phyloP scores from a whole-genome alignment of 2,329 filamentous ascomycete genomes.

The Parafenestella ontariensis region DNA sequence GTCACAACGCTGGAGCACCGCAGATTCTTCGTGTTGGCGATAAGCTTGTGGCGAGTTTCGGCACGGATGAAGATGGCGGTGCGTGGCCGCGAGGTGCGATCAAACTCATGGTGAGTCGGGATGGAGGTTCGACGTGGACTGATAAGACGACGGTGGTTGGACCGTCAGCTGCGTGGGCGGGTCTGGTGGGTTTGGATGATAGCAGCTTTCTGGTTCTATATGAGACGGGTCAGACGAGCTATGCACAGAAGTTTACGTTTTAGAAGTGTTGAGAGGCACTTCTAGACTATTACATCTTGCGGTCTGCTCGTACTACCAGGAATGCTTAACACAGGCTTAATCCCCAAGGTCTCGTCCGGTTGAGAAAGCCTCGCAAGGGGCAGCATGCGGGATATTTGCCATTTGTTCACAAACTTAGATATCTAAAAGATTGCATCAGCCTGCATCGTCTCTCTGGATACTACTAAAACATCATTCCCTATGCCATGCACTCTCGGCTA shows the following conservation, averaged over 20 bases:
- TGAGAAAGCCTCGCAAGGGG: too few species aligned
- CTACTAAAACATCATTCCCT: too few species aligned
- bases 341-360: too few species aligned
- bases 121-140: constrained; percentile 37
- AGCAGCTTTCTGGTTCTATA: constrained; percentile 36
- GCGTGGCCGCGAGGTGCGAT: constrained; percentile 21
- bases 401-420: too few species aligned
- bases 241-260: constrained; percentile 31
- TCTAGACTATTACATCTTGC: too few species aligned
- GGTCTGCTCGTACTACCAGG: too few species aligned
- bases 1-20: constrained; percentile 51
- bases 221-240: constrained; percentile 28
- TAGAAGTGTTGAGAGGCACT: too few species aligned
- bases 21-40: constrained; percentile 54
- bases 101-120: constrained; percentile 35
- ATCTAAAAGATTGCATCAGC: too few species aligned
- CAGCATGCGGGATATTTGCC: too few species aligned
- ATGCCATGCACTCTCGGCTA: background rate
- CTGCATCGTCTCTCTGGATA: too few species aligned
- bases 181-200: constrained; percentile 35
- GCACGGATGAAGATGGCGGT: constrained; percentile 54
- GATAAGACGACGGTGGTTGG: constrained; percentile 40
- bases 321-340: too few species aligned
- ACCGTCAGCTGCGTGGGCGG: constrained; percentile 38
- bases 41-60: constrained; percentile 54